Conservation (phyloP, 1,284 basidiomycete genomes). For the Anthracocystis panici-leucophaei region DNA sequence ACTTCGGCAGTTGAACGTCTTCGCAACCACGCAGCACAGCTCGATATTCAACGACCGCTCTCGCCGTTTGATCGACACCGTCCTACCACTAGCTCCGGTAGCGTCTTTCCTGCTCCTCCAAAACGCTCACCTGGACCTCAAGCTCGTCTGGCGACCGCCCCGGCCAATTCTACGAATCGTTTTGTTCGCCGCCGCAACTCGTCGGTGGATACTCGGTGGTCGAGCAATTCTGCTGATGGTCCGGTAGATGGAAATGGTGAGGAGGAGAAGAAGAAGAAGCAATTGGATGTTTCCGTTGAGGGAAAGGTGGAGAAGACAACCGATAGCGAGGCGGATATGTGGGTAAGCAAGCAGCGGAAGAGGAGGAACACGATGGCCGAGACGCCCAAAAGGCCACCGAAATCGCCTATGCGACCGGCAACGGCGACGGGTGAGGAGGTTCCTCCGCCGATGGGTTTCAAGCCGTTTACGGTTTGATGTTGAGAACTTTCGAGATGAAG, state of each 20-base stretch:
- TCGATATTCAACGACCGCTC: conserved; percentile 23
- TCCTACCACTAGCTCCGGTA: conserved; percentile 6
- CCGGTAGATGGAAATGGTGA: not conserved
- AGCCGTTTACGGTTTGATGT: conserved; percentile 8
- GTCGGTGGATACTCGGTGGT: conserved; percentile 26
- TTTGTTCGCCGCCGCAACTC: conserved; percentile 20
- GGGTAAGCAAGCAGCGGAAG: conserved; percentile 11
- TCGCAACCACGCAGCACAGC: conserved; percentile 11
- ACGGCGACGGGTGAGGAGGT: conserved; percentile 12
- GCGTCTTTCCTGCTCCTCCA: no score
- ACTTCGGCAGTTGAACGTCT: conserved; percentile 29
- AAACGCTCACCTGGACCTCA: not conserved
- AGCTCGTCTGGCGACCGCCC: not conserved
- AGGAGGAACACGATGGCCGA: conserved; percentile 9
- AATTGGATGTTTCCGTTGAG: not conserved
- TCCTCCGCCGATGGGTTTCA: not conserved
- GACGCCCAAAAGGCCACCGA: conserved; percentile 21
- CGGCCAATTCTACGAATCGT: not conserved
- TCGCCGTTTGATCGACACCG: conserved; percentile 23
- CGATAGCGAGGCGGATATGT: conserved; percentile 38
- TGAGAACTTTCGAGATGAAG: no score
- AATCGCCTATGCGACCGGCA: conserved; percentile 23
- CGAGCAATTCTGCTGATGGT: conserved; percentile 13
- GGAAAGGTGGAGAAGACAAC: conserved; percentile 9
- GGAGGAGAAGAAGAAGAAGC: not conserved